Conservation (phyloP, 805 yeast species). For the Candida sakaeoensis region DNA sequence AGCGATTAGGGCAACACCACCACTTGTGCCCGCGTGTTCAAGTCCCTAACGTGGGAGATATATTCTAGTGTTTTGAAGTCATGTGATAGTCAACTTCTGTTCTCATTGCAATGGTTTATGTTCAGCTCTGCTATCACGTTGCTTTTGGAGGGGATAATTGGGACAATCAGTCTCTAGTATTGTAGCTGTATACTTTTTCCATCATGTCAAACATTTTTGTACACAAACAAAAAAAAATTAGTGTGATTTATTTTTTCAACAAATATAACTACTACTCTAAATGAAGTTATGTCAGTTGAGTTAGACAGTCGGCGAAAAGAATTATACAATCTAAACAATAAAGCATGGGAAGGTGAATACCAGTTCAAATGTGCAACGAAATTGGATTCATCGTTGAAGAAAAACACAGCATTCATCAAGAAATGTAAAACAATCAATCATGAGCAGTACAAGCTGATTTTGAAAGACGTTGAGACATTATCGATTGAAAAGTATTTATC, state of each 20-base stretch:
- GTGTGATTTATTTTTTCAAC: not conserved
- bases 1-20: too few relatives aligned
- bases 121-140: too few relatives aligned
- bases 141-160: too few relatives aligned
- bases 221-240: not conserved
- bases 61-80: too few relatives aligned
- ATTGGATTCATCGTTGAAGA: constrained; percentile 75
- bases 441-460: constrained; percentile 44
- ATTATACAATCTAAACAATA: constrained; percentile 34
- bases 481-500: constrained; percentile 71
- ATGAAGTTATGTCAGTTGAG: constrained; percentile 14
- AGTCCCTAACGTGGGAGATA: too few relatives aligned
- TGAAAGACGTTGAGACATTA: constrained; percentile 59
- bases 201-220: not conserved
- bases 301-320: constrained; percentile 15
- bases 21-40: too few relatives aligned
- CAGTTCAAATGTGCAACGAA: constrained; percentile 21
- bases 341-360: constrained; percentile 52
- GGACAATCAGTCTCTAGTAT: too few relatives aligned
- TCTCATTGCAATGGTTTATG: too few relatives aligned
- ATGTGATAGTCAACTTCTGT: too few relatives aligned
- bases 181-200: too few relatives aligned
- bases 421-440: constrained; percentile 57
- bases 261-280: not conserved
- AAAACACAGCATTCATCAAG: constrained; percentile 75